Evolutionary conservation across 169 alveolate genomes (phyloP).

Genomic region (Theileria annulata): DNA sequence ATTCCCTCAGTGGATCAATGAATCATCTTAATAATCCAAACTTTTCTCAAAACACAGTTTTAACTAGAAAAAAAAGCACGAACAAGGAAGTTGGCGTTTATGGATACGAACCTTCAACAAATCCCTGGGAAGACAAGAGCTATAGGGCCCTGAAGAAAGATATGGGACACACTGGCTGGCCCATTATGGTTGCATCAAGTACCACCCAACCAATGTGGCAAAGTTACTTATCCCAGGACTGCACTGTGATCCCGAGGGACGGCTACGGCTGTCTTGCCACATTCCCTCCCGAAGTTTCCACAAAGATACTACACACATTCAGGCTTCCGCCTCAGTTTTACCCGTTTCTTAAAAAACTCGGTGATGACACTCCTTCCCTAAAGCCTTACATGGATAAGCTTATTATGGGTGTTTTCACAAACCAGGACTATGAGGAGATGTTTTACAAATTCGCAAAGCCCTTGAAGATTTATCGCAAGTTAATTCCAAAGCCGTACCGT

Average conservation of each 20-base stretch:
- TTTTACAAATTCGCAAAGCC: conserved; percentile 88
- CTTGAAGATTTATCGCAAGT: conserved; percentile 81
- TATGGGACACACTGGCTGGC: conserved; percentile 72
- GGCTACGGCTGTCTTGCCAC: conserved; percentile 77
- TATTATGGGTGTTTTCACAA: conserved; percentile 80
- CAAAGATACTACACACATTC: conserved; percentile 76
- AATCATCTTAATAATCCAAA: neutral
- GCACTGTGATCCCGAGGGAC: conserved; percentile 77
- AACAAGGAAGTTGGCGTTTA: conserved; percentile 41
- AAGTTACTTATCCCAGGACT: conserved; percentile 70
- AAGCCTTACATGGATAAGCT: conserved; percentile 86
- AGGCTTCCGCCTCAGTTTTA: conserved; percentile 88
- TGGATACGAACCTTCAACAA: conserved; percentile 53
- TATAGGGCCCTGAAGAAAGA: conserved; percentile 59
- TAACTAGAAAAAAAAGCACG: neutral
- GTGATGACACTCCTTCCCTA: conserved; percentile 86
- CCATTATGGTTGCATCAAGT: conserved; percentile 71
- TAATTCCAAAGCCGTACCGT: conserved; percentile 86
- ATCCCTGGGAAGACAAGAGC: conserved; percentile 70
- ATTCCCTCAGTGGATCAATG: neutral
- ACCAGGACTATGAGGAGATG: conserved; percentile 88
- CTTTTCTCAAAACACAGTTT: neutral
- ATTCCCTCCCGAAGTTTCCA: conserved; percentile 77
- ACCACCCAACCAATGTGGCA: conserved; percentile 79
- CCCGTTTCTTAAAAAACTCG: conserved; percentile 85